Percentiles rank a stretch among this genome's conserved stretches.
Evolutionary conservation across 2,329 filamentous ascomycete genomes (phyloP).

Genomic region (Clonostachys solani): DNA sequence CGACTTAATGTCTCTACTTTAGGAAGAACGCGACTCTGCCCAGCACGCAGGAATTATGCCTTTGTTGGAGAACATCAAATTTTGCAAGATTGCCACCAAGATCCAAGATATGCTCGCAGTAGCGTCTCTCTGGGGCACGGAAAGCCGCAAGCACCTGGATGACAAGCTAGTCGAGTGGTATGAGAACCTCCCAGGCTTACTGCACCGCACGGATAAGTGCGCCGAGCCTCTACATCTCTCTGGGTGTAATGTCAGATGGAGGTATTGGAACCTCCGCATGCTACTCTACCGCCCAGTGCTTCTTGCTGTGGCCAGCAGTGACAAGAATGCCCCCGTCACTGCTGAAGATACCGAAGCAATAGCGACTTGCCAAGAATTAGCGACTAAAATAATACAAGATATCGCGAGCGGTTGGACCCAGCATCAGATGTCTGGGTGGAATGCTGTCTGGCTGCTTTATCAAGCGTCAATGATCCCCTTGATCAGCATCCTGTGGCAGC

Average conservation of each 20-base stretch:
- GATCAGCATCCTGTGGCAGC: slow-evolving; percentile 69
- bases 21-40: slow-evolving; percentile 36
- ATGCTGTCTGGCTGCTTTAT: slow-evolving; percentile 78
- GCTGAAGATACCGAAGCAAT: slow-evolving; percentile 65
- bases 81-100: slow-evolving; percentile 73
- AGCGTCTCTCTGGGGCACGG: slow-evolving; percentile 59
- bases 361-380: slow-evolving; percentile 63
- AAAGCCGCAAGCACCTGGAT: slow-evolving; percentile 64
- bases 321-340: slow-evolving; percentile 38
- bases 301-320: slow-evolving; percentile 56
- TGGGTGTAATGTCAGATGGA: slow-evolving; percentile 76
- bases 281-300: slow-evolving; percentile 71
- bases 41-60: slow-evolving; percentile 65
- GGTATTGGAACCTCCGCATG: slow-evolving; percentile 74
- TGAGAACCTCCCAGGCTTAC: slow-evolving; percentile 62
- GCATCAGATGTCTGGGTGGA: slow-evolving; percentile 77
- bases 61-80: slow-evolving; percentile 71
- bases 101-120: slow-evolving; percentile 74
- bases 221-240: slow-evolving; percentile 69
- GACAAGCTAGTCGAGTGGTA: slow-evolving; percentile 69
- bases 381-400: slow-evolving; percentile 67
- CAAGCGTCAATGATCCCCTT: slow-evolving; percentile 77
- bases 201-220: slow-evolving; percentile 61
- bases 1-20: neutral
- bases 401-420: slow-evolving; percentile 66